phyloP scores from a whole-genome alignment of 768 basidiomycete genomes.

The Omphalotus guepiniiformis region DNA sequence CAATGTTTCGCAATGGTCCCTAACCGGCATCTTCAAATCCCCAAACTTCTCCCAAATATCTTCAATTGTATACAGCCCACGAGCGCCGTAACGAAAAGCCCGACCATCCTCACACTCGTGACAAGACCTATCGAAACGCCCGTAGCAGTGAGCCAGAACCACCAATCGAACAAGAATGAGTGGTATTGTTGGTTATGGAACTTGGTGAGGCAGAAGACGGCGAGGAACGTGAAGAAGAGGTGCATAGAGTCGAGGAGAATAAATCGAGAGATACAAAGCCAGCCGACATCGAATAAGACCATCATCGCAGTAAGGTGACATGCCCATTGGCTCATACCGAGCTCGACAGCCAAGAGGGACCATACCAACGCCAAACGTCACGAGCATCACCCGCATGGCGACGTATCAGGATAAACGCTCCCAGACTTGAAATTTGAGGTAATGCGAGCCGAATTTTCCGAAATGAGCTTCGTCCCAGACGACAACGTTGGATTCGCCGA shows the following conservation, averaged over 20 bases:
- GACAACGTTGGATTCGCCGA: conserved; percentile 80
- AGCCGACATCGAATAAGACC: conserved; percentile 92
- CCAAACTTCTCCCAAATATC: conserved; percentile 99
- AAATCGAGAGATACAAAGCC: conserved; percentile 95
- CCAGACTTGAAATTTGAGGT: conserved; percentile 98
- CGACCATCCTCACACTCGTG: conserved; percentile 96
- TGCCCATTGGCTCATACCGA: conserved; percentile 87
- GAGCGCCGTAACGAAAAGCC: conserved; percentile 90
- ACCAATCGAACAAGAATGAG: conserved; percentile 97
- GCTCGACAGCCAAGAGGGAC: conserved; percentile 91
- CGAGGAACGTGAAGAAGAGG: conserved; percentile 98
- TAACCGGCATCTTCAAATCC: no score
- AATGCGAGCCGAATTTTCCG: conserved; percentile 97
- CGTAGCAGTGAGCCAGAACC: conserved; percentile 90
- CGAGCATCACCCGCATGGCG: conserved; percentile 93
- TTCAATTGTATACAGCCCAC: conserved; percentile 94
- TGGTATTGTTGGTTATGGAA: conserved; percentile 97
- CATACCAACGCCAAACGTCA: conserved; percentile 90
- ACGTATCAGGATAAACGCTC: conserved; percentile 82
- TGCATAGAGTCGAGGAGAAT: conserved; percentile 98
- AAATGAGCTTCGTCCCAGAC: conserved; percentile 99
- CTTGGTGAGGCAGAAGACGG: conserved; percentile 90
- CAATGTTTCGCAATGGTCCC: no score
- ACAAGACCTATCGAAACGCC: conserved; percentile 95
- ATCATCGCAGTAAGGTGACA: conserved; percentile 92